A percentile compares a stretch with the other conserved stretches of the same genome.
Evolutionary conservation across 192 early-diverging fungal species (phyloP).

Genomic region (Linnemannia schmuckeri): DNA sequence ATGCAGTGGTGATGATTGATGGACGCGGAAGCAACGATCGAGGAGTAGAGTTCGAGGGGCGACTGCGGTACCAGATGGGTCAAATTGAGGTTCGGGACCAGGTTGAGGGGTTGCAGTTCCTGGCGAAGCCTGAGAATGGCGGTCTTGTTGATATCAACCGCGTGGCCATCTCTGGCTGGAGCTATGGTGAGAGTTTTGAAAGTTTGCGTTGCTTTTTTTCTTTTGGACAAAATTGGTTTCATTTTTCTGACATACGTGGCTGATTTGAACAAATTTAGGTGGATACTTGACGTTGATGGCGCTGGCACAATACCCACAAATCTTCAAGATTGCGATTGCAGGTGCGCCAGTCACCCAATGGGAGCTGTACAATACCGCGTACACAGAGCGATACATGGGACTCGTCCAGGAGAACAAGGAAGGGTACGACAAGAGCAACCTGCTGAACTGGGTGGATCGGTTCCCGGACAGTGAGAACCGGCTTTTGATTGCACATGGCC

Average conservation of each 20-base stretch:
- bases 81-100: slow-evolving; percentile 74
- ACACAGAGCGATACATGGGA: slow-evolving; percentile 82
- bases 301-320: slow-evolving; percentile 67
- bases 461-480: slow-evolving; percentile 74
- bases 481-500: slow-evolving; percentile 77
- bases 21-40: slow-evolving; percentile 75
- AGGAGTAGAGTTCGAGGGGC: slow-evolving; percentile 72
- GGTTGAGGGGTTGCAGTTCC: slow-evolving; percentile 66
- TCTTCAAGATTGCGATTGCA: slow-evolving; percentile 74
- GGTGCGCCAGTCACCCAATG: slow-evolving; percentile 82
- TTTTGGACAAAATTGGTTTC: not conserved
- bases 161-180: slow-evolving; percentile 81
- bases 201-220: not conserved
- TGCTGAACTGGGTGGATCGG: slow-evolving; percentile 61
- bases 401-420: slow-evolving; percentile 59
- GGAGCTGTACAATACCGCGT: slow-evolving; percentile 81
- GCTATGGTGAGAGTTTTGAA: slow-evolving; percentile 61
- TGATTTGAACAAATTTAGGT: slow-evolving; percentile 28
- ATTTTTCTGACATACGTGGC: not conserved
- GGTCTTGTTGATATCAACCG: slow-evolving; percentile 69
- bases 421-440: slow-evolving; percentile 65
- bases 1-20: slow-evolving; percentile 75
- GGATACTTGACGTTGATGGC: slow-evolving; percentile 79
- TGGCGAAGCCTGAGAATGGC: slow-evolving; percentile 57
- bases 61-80: slow-evolving; percentile 67